Evolutionary conservation across 202 grass and related monocot genomes (phyloP).

Genomic region (Zizania palustris): DNA sequence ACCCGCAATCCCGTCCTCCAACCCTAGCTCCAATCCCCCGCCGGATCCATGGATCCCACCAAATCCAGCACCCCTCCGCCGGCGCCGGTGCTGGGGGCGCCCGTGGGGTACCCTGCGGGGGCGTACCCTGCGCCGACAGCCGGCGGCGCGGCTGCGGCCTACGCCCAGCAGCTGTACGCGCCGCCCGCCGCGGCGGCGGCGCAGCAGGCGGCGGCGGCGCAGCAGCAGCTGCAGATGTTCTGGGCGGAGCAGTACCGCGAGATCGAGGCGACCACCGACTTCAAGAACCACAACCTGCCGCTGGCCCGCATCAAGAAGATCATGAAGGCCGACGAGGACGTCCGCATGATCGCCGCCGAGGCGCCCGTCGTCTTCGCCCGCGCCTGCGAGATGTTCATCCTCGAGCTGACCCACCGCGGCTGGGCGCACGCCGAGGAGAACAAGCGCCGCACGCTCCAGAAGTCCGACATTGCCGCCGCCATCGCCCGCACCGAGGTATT

Average conservation of each 20-base stretch:
- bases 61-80: slow-evolving; percentile 63
- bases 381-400: too few relatives aligned
- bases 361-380: too few relatives aligned
- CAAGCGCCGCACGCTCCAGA: too few relatives aligned
- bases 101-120: slow-evolving; percentile 48
- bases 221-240: slow-evolving; percentile 73
- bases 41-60: slow-evolving; percentile 57
- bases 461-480: too few relatives aligned
- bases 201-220: slow-evolving; percentile 51
- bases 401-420: too few relatives aligned
- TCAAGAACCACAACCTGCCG: too few relatives aligned
- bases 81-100: slow-evolving; percentile 55
- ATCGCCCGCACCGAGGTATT: too few relatives aligned
- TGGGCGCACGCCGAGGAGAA: too few relatives aligned
- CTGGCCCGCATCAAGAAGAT: too few relatives aligned
- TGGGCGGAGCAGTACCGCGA: slow-evolving; percentile 75
- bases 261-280: too few relatives aligned
- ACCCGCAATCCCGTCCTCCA: slow-evolving; percentile 28
- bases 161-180: slow-evolving; percentile 48
- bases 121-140: slow-evolving; percentile 45
- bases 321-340: too few relatives aligned
- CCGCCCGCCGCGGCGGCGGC: slow-evolving; percentile 39
- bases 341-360: too few relatives aligned
- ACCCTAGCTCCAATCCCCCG: slow-evolving; percentile 32
- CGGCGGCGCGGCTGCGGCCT: slow-evolving; percentile 28